Base-by-base conservation (phyloP, 2,329 filamentous ascomycete species). In the Verticillium nonalfalfae region DNA sequence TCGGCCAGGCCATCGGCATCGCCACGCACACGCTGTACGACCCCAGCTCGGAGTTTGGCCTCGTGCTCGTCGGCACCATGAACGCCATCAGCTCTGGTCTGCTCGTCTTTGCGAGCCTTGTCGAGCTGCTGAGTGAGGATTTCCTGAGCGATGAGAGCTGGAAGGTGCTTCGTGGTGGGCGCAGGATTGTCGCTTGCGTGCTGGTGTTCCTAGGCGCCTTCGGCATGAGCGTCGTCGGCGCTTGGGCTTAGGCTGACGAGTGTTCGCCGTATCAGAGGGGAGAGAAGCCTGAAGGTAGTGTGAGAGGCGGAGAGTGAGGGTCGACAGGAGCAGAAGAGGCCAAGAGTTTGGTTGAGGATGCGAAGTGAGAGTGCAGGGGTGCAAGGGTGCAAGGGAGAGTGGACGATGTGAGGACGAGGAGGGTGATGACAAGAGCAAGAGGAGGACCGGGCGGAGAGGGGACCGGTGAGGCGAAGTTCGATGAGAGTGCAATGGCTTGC, bases 1-100 rank as follows among this genome's bases (percentile, higher is more conserved):
- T 90, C 35, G 89, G 89, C n/a, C 89, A 91, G 70, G 89, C 88
- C 1, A 85, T 91, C 60, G 89, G 89, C 2, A 79, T 92, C 14
- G 79, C 85, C 18, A 81, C 89, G n/a, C 87, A 90, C 69, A 85
- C 83, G 7, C 74, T 90, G 10, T 92, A 91, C 73, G 86, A 86
- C 67, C 89, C 89, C 4, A 78, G 81, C 60, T 89, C 86, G 15
- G 81, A 88, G 61, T 78, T 84, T 0, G 89, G 89, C 0, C 76
- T 91, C 18, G 77, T 91, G 18, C 84, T 90, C 71, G 88, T 91
- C 18, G 89, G 89, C 2, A 83, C 89, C 68, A 91, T 90, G 78
- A 91, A 91, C 70, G 88, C 87, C 33, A 86, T 91, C 59, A 90
- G 86, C 21, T 85, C 86, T 59, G 89, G 89, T 1, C 75, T 91